phyloP scores from a whole-genome alignment of 2,329 filamentous ascomycete species.

The Fusarium marasasianum region DNA sequence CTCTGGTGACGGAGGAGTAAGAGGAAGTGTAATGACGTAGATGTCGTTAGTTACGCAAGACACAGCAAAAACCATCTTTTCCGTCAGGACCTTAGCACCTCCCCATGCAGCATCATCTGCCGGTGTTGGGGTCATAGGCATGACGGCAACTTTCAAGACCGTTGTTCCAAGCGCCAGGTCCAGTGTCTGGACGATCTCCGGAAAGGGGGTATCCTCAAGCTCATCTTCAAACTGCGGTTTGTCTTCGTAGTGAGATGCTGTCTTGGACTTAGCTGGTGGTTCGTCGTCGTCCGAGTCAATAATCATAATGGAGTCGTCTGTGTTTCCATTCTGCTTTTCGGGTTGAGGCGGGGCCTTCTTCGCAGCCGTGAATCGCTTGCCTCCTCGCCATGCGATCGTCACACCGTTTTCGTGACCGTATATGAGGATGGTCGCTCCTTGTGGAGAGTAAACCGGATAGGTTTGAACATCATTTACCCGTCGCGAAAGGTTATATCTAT shows the following conservation, averaged over 20 bases:
- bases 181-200: conserved; percentile 67
- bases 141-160: conserved; percentile 64
- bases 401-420: conserved; percentile 72
- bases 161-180: conserved; percentile 68
- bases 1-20: conserved; percentile 68
- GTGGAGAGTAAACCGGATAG: conserved; percentile 69
- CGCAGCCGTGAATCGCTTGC: conserved; percentile 63
- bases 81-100: conserved; percentile 59
- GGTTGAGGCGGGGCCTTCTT: conserved; percentile 48
- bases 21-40: conserved; percentile 66
- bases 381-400: conserved; percentile 70
- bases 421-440: conserved; percentile 70
- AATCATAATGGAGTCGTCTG: conserved; percentile 66
- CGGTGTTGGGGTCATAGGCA: conserved; percentile 61
- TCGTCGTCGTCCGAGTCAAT: conserved; percentile 72
- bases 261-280: conserved; percentile 47
- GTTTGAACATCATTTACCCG: conserved; percentile 68
- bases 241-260: conserved; percentile 55
- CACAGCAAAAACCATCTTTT: conserved; percentile 69
- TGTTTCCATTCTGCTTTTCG: conserved; percentile 62
- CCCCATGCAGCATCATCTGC: conserved; percentile 59
- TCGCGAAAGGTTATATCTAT: conserved; percentile 67
- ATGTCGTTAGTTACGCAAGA: conserved; percentile 67
- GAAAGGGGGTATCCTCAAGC: conserved; percentile 59
- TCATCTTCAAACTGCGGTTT: conserved; percentile 67